These are phyloP conservation scores for Cyathus striatus DNA, from an alignment of 768 basidiomycete genomes.

Conservation along the genomic window DNA sequence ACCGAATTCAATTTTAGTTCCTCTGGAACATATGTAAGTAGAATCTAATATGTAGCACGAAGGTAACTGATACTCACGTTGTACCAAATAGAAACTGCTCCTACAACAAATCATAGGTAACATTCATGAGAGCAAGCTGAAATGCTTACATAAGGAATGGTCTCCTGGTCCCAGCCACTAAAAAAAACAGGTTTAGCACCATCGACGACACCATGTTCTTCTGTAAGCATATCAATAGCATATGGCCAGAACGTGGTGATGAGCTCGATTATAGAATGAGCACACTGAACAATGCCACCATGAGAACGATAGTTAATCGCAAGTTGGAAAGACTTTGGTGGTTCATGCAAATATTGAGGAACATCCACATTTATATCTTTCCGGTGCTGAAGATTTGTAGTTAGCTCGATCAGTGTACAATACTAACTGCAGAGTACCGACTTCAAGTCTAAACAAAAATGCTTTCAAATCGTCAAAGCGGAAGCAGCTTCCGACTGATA, in stretches of 20 bases:
- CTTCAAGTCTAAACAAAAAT: constrained; percentile 60
- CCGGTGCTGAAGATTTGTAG: constrained; percentile 3
- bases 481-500: constrained; percentile 68
- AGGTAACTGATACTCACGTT: constrained; percentile 26
- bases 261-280: constrained; percentile 58
- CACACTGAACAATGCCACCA: constrained; percentile 70
- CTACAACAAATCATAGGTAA: constrained; percentile 10
- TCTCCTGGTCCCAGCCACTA: constrained; percentile 36
- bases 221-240: constrained; percentile 53
- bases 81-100: constrained; percentile 58
- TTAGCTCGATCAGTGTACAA: neutral
- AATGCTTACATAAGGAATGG: constrained; percentile 28
- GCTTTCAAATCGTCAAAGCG: constrained; percentile 69
- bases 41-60: neutral
- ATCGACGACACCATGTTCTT: constrained; percentile 50
- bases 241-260: constrained; percentile 59
- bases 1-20: constrained; percentile 51
- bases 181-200: constrained; percentile 59
- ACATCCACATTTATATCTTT: neutral
- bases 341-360: neutral
- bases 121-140: neutral
- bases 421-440: constrained; percentile 15
- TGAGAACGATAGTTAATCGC: constrained; percentile 67
- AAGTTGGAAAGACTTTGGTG: constrained; percentile 46
- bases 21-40: constrained; percentile 20